Conservation (phyloP, 1,284 basidiomycete species). For the Ceratorhiza oryzae-sativae region DNA sequence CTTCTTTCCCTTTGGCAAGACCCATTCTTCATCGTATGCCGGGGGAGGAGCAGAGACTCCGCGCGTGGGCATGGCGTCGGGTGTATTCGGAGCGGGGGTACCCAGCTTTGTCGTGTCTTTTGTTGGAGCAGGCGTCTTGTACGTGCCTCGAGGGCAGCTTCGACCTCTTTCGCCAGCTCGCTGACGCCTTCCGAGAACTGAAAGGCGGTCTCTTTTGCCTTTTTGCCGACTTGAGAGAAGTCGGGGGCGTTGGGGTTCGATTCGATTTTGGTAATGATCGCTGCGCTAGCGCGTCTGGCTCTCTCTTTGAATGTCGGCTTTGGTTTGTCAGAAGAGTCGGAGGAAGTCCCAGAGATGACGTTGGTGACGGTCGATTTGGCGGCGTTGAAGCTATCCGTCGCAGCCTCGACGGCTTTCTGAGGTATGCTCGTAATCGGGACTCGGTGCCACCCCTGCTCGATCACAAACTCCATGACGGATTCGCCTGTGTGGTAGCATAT, state of each 20-base stretch:
- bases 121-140: conserved; percentile 28
- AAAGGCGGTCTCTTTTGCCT: conserved; percentile 44
- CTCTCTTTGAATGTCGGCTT: conserved; percentile 55
- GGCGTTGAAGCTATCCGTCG: conserved; percentile 60
- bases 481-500: conserved; percentile 57
- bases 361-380: conserved; percentile 55
- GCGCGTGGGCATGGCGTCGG: conserved; percentile 38
- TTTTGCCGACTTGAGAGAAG: conserved; percentile 39
- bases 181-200: conserved; percentile 40
- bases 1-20: conserved; percentile 52
- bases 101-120: conserved; percentile 42
- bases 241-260: conserved; percentile 45
- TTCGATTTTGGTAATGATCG: conserved; percentile 48
- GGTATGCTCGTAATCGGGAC: conserved; percentile 60
- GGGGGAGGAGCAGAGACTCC: conserved; percentile 37
- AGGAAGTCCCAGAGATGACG: conserved; percentile 46
- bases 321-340: conserved; percentile 35
- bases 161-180: conserved; percentile 40
- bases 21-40: conserved; percentile 36
- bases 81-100: conserved; percentile 42
- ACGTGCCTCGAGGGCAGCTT: conserved; percentile 29
- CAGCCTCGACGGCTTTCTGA: conserved; percentile 64
- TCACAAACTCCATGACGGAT: conserved; percentile 78
- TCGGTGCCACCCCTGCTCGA: conserved; percentile 76
- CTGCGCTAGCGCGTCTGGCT: conserved; percentile 46